phyloP scores from a whole-genome alignment of 1,139 yeast species.

The Yamadazyma sp. region DNA sequence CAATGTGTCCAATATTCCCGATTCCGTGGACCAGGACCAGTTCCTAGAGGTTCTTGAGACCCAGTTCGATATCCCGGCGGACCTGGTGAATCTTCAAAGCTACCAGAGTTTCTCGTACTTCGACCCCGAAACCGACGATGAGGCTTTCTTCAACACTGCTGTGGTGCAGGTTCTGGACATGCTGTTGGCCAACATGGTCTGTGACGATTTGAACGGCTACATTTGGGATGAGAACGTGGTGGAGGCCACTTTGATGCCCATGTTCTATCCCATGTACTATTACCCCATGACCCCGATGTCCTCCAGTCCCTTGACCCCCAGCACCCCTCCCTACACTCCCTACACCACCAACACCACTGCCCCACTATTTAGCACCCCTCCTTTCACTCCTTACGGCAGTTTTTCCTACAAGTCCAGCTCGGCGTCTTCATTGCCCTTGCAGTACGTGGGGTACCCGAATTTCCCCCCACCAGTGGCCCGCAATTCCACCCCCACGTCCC shows the following conservation, averaged over 20 bases:
- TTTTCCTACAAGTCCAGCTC: constrained; percentile 1
- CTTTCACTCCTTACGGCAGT: too few species aligned
- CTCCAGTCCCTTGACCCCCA: constrained; percentile 6
- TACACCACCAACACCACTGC: too few species aligned
- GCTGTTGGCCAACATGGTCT: constrained; percentile 15
- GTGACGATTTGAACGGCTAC: constrained; percentile 26
- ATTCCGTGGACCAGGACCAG: constrained; percentile 1
- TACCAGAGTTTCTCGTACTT: constrained; percentile 6
- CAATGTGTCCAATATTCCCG: constrained; percentile 6
- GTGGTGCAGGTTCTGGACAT: constrained; percentile 19
- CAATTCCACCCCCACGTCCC: constrained; percentile 3
- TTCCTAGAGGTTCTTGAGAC: constrained; percentile 4
- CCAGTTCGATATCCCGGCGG: not conserved
- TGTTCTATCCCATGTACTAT: constrained; percentile 3
- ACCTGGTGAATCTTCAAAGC: constrained; percentile 5
- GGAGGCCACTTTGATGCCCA: constrained; percentile 18
- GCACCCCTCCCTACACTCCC: constrained; percentile 1
- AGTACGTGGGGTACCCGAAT: too few species aligned
- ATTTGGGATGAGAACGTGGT: constrained; percentile 23
- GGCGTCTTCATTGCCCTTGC: not conserved
- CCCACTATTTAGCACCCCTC: too few species aligned
- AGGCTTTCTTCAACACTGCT: constrained; percentile 7
- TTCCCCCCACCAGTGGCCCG: not conserved
- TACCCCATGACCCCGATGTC: constrained; percentile 2
- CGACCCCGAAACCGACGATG: constrained; percentile 4